Conservation (phyloP, 2,329 filamentous ascomycete genomes). For the Elsinoe australis region DNA sequence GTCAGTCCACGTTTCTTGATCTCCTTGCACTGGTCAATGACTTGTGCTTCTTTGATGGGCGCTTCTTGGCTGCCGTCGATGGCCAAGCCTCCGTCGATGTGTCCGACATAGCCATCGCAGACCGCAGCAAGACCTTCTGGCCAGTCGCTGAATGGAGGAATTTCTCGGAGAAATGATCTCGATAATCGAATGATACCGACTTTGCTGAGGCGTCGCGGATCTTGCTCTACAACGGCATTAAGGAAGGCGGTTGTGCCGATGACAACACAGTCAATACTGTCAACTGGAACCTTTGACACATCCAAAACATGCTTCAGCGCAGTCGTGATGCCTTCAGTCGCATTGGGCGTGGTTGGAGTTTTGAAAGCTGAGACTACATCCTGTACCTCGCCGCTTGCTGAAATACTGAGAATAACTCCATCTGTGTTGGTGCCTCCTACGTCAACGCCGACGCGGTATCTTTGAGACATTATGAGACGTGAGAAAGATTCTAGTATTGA, state of each 20-base stretch:
- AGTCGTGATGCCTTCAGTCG: slow-evolving; percentile 36
- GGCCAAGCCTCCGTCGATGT: slow-evolving; percentile 44
- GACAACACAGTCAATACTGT: slow-evolving; percentile 37
- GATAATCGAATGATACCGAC: slow-evolving; percentile 46
- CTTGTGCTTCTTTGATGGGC: slow-evolving; percentile 38
- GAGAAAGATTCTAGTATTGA: no score
- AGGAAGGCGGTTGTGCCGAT: slow-evolving; percentile 44
- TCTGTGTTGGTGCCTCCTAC: slow-evolving; percentile 36
- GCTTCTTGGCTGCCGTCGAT: slow-evolving; percentile 39
- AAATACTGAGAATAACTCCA: slow-evolving; percentile 26
- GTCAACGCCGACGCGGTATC: slow-evolving; percentile 38
- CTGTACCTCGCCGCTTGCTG: slow-evolving; percentile 1
- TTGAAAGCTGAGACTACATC: slow-evolving; percentile 24
- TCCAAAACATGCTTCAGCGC: slow-evolving; percentile 34
- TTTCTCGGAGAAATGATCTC: slow-evolving; percentile 28
- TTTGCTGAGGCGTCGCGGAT: slow-evolving; percentile 42
- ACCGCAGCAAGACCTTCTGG: slow-evolving; percentile 28
- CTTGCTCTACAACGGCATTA: slow-evolving; percentile 30
- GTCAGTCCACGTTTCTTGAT: slow-evolving; percentile 40
- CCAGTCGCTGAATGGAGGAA: slow-evolving; percentile 29
- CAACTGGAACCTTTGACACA: slow-evolving; percentile 28
- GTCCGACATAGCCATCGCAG: slow-evolving; percentile 30
- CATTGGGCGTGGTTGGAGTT: slow-evolving; percentile 36
- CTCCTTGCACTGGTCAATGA: slow-evolving; percentile 37
- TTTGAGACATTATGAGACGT: slow-evolving; percentile 19